A percentile compares a stretch with the other conserved stretches of the same genome.
These are phyloP conservation scores for Carex pumila DNA, from an alignment of 176 grass and related monocot genomes.

Conservation along the genomic window DNA sequence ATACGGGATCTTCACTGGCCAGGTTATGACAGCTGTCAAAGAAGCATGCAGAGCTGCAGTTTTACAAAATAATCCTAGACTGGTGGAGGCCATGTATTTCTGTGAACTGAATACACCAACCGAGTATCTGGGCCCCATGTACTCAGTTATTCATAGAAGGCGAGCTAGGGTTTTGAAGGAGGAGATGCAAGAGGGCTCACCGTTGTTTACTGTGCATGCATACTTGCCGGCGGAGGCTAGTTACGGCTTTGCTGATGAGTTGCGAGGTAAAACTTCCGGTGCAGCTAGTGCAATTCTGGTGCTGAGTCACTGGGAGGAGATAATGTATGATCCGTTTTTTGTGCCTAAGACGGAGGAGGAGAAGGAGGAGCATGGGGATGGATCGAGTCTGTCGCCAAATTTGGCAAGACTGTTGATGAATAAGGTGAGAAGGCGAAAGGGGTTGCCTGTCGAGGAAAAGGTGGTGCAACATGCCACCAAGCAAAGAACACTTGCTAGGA, in stretches of 20 bases:
- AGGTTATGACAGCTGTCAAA: constrained; percentile 82
- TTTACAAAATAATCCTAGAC: constrained; percentile 80
- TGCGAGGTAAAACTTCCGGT: constrained; percentile 59
- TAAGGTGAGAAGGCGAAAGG: constrained; percentile 81
- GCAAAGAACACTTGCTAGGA: constrained; percentile 81
- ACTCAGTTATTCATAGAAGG: constrained; percentile 63
- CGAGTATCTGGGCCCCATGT: constrained; percentile 53
- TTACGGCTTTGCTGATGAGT: constrained; percentile 61
- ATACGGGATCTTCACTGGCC: constrained; percentile 65
- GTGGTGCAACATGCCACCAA: constrained; percentile 93
- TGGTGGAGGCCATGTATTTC: constrained; percentile 82
- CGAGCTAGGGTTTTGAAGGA: constrained; percentile 72
- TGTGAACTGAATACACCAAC: constrained; percentile 68
- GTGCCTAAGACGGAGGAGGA: constrained; percentile 76
- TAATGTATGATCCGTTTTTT: constrained; percentile 74
- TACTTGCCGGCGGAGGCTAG: constrained; percentile 79
- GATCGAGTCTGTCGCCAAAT: constrained; percentile 74
- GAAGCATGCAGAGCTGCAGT: constrained; percentile 75
- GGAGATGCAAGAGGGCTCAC: constrained; percentile 85
- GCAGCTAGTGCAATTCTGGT: constrained; percentile 69
- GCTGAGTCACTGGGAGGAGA: constrained; percentile 82
- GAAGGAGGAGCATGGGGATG: constrained; percentile 87
- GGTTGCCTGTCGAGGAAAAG: constrained; percentile 79
- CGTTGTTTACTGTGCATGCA: constrained; percentile 66
- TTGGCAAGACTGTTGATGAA: constrained; percentile 75